Percentiles rank a stretch among this genome's conserved stretches.
phyloP scores from a whole-genome alignment of 2,329 filamentous ascomycete species.

The Coniochaeta sp. region DNA sequence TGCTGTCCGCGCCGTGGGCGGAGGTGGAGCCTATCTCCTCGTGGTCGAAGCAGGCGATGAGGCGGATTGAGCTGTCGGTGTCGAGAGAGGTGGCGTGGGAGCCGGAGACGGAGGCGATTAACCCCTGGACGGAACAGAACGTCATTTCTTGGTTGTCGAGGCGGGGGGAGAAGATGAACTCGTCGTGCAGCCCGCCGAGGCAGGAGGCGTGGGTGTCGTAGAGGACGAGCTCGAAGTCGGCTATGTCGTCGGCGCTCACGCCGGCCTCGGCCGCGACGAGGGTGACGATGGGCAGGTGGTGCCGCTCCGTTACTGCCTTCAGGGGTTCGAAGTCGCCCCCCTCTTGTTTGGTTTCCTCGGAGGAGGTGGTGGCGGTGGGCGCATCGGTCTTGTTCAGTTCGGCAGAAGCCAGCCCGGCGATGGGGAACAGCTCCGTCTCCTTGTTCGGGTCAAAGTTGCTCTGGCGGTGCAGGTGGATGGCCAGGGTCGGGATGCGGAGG shows the following conservation, averaged over 20 bases:
- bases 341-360: conserved; percentile 32
- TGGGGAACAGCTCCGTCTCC: conserved; percentile 91
- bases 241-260: conserved; percentile 61
- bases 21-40: conserved; percentile 93
- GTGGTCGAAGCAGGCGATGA: conserved; percentile 95
- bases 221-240: conserved; percentile 95
- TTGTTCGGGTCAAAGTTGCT: conserved; percentile 91
- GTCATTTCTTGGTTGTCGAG: conserved; percentile 97
- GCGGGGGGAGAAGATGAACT: conserved; percentile 93
- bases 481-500: conserved; percentile 84
- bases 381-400: conserved; percentile 81
- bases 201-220: conserved; percentile 92
- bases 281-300: conserved; percentile 82
- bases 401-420: conserved; percentile 77
- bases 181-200: conserved; percentile 83
- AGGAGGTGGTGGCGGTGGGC: no score
- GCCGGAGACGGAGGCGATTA: conserved; percentile 70
- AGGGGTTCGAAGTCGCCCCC: conserved; percentile 64
- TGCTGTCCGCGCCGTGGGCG: conserved; percentile 89
- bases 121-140: conserved; percentile 79
- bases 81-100: conserved; percentile 58
- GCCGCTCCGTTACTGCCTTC: conserved; percentile 69
- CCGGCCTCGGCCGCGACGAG: conserved; percentile 75
- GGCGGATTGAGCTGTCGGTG: conserved; percentile 71
- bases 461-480: conserved; percentile 86